Base-by-base conservation (phyloP, 169 alveolate species). In the Babesia ovis region DNA sequence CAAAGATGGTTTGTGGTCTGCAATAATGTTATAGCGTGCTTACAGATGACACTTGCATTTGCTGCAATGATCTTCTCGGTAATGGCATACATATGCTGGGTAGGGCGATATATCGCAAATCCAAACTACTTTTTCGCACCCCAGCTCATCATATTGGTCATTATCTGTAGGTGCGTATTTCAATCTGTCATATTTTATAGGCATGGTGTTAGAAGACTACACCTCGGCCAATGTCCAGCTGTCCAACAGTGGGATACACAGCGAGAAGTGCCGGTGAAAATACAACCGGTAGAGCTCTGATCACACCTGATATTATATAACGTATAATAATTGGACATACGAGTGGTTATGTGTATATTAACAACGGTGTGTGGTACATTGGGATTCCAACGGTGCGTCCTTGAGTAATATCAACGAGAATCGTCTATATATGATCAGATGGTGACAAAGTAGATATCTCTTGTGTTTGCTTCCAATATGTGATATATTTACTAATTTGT, bases 51-150 rank as follows among this genome's bases (percentile, higher is more conserved):
- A 45, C 50, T 66, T 22, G 39, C 55, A 18, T 18, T 81, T 18
- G 74, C 60, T 37, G 59, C 68, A 16, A 29, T 71, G 43, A 23
- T 35, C 37, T 42, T 81, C 59, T 60, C 85, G 14, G 58, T 81
- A 67, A 23, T 64, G 55, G 60, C 79, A 5, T 62, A 66, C 54
- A 37, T 62, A 45, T 22, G 69, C 31, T 81, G 89, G 85, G 77
- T 66, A 4, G 85, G 75, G 12, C 41, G 80, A 29, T 53, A 70
- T 56, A 72, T 72, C 34, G 85, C 85, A 25, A 81, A 81, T 48
- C 85, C 89, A 29, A 81, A 81, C 75, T 72, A 71, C 80, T 72
- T 55, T 81, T 81, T 81, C 59, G 79, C 62, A 39, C 79, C 89
- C 3, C 89, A 81, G 56, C 23, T 81, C 27, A n/a, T 64, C 3